Evolutionary conservation across 148 eudicot genomes (phyloP).

Genomic region (Rhododendron williamsianum): DNA sequence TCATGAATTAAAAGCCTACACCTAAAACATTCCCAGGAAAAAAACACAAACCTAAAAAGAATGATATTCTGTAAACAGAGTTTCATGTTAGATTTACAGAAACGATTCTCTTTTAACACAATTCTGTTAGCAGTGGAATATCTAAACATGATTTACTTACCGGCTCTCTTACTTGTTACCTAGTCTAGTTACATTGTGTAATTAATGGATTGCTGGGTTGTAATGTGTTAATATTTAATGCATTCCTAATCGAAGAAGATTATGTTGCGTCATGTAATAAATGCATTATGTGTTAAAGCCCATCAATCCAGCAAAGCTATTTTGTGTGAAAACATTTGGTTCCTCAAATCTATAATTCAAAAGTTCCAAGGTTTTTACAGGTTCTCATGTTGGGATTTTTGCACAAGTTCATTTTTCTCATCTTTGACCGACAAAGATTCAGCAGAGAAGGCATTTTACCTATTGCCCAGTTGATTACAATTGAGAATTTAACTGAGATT

Average conservation of each 20-base stretch:
- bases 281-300: background rate
- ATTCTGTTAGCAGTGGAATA: too few relatives aligned
- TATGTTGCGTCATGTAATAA: background rate
- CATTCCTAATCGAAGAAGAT: background rate
- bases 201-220: too few relatives aligned
- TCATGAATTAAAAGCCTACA: too few relatives aligned
- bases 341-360: background rate
- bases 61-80: too few relatives aligned
- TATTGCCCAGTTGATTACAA: background rate
- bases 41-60: too few relatives aligned
- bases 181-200: too few relatives aligned
- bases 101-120: too few relatives aligned
- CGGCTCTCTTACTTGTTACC: too few relatives aligned
- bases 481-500: background rate
- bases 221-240: too few relatives aligned
- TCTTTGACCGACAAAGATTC: background rate
- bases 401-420: background rate
- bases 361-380: background rate
- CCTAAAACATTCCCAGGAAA: too few relatives aligned
- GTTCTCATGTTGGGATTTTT: background rate
- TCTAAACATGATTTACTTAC: too few relatives aligned
- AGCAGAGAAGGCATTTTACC: background rate
- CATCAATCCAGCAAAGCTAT: background rate
- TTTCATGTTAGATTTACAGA: too few relatives aligned
- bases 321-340: background rate